Evolutionary conservation across 2,329 filamentous ascomycete genomes (phyloP).

Genomic region (Ascochyta fabae): DNA sequence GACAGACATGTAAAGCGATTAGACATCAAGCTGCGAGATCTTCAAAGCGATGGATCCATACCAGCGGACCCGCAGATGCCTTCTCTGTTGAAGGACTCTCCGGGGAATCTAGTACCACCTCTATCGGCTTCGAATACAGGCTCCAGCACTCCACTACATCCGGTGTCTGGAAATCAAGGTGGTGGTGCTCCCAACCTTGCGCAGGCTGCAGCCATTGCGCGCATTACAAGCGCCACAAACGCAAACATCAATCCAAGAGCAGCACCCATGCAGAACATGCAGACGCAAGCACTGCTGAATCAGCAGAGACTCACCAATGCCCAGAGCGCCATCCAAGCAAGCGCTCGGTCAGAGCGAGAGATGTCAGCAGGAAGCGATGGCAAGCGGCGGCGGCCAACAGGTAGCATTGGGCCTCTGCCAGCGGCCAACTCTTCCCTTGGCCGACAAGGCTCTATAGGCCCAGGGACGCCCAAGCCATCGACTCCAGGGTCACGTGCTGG

Average conservation of each 20-base stretch:
- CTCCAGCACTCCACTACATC: conserved; percentile 59
- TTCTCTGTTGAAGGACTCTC: conserved; percentile 60
- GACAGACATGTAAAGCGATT: conserved; percentile 69
- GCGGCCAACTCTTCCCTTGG: conserved; percentile 61
- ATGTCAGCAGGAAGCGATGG: conserved; percentile 61
- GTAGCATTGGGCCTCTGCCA: conserved; percentile 60
- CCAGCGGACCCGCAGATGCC: conserved; percentile 65
- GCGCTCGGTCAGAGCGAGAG: conserved; percentile 56
- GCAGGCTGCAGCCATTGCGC: conserved; percentile 56
- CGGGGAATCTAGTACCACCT: conserved; percentile 58
- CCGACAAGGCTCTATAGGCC: conserved; percentile 67
- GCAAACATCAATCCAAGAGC: conserved; percentile 38
- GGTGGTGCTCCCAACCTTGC: conserved; percentile 60
- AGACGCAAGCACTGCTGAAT: conserved; percentile 46
- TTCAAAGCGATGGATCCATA: conserved; percentile 65
- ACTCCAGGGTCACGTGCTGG: conserved; percentile 64
- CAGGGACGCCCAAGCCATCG: conserved; percentile 66
- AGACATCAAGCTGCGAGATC: conserved; percentile 66
- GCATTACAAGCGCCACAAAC: conserved; percentile 47
- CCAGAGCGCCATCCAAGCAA: conserved; percentile 42
- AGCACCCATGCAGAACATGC: conserved; percentile 47
- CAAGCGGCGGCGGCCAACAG: conserved; percentile 65
- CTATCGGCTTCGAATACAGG: conserved; percentile 53
- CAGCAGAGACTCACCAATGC: conserved; percentile 46
- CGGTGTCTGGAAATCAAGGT: conserved; percentile 62